Percentiles rank a stretch among this genome's conserved stretches.
phyloP scores from a whole-genome alignment of 2,329 filamentous ascomycete genomes.

The Niveomyces coronatus region DNA sequence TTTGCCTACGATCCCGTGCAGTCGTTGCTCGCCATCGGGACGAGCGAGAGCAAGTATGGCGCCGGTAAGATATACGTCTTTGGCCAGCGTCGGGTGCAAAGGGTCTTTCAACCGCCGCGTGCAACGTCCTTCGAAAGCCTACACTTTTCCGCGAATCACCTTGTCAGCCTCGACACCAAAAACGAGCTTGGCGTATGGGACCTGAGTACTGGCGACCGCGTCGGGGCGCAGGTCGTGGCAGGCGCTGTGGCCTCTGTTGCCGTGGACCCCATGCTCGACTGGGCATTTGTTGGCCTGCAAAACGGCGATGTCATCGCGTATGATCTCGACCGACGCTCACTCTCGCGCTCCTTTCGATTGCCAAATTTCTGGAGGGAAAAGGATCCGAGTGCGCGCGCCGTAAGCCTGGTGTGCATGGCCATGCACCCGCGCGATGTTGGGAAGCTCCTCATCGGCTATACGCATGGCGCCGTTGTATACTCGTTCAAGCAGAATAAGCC shows the following conservation, averaged over 20 bases:
- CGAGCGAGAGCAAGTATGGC: conserved; percentile 76
- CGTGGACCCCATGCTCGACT: conserved; percentile 86
- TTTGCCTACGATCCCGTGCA: conserved; percentile 90
- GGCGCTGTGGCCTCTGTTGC: conserved; percentile 64
- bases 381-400: conserved; percentile 52
- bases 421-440: conserved; percentile 90
- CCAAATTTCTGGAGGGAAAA: conserved; percentile 77
- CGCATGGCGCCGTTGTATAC: conserved; percentile 77
- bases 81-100: conserved; percentile 71
- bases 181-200: conserved; percentile 83
- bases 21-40: conserved; percentile 85
- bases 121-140: conserved; percentile 65
- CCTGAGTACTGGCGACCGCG: conserved; percentile 54
- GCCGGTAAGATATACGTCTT: conserved; percentile 82
- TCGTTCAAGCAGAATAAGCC: conserved; percentile 87
- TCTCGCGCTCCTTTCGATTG: conserved; percentile 63
- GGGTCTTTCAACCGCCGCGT: conserved; percentile 59
- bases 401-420: conserved; percentile 62
- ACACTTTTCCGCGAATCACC: conserved; percentile 77
- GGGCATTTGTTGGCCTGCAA: conserved; percentile 75
- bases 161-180: conserved; percentile 74
- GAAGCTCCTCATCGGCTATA: conserved; percentile 83
- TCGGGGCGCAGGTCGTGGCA: conserved; percentile 64
- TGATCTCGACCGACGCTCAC: conserved; percentile 71
- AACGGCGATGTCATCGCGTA: conserved; percentile 85